Evolutionary conservation across 83 land plant genomes (phyloP).

Genomic region (Picea mariana): DNA sequence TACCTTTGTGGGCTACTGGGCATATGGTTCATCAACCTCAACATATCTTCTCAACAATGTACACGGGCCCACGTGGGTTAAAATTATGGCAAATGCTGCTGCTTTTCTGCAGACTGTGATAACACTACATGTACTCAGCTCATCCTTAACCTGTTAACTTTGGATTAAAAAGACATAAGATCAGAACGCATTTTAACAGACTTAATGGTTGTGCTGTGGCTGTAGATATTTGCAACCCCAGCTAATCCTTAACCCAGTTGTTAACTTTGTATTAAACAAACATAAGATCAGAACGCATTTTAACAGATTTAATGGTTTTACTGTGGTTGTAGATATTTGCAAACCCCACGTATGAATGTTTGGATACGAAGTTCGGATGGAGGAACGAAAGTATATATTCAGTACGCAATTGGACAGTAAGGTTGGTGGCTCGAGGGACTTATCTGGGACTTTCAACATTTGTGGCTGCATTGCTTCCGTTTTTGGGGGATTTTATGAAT

Average conservation of each 20-base stretch:
- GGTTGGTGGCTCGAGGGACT: constrained; percentile 58
- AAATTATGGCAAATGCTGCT: no score
- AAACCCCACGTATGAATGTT: constrained; percentile 78
- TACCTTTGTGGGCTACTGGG: no score
- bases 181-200: not conserved
- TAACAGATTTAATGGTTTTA: not conserved
- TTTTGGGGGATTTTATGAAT: constrained; percentile 81
- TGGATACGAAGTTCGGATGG: constrained; percentile 67
- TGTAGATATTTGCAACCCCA: constrained; percentile 88
- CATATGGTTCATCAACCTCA: no score
- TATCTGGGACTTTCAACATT: constrained; percentile 58
- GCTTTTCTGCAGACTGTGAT: no score
- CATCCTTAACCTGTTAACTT: not conserved
- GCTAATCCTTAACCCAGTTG: no score
- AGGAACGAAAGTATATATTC: constrained; percentile 38
- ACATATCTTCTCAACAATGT: no score
- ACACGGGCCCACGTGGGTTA: no score
- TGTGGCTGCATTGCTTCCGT: constrained; percentile 68
- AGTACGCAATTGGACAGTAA: constrained; percentile 40
- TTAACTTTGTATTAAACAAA: no score
- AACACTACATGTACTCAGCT: no score
- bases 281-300: constrained; percentile 1
- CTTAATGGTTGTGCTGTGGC: not conserved
- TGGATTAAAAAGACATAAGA: not conserved
- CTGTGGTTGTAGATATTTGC: constrained; percentile 64